Base-by-base conservation (phyloP, 805 yeast genomes). In the Teunomyces pallodes region DNA sequence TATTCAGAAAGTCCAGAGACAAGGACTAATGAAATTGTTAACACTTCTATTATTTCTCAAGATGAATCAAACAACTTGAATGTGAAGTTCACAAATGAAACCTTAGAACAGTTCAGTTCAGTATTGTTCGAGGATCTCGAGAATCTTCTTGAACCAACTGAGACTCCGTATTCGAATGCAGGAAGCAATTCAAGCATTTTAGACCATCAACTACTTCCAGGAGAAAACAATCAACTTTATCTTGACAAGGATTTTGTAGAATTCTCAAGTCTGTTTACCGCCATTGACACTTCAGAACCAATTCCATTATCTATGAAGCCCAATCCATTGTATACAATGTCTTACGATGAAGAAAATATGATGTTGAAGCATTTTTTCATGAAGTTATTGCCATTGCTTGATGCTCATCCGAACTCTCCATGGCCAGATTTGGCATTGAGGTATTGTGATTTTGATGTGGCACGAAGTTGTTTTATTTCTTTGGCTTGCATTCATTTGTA, bases 401-500 rank as follows among this genome's bases (percentile, higher is more conserved):
- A 81, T 62, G 82, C 83, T 0, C 84, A 81, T 56, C 85, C 84
- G 0, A 76, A 77, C 36, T 69, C 82, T 1, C 84, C 84, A 3
- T 79, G 84, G 84, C 85, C 85, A 0, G 80, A 79, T 49, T 59
- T 81, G 48, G 82, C 83, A 38, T 64, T 81, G 50, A 73, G 75
- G 45, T 80, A 80, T 55, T 80, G 84, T 54, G 82, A 80, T 54
- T 73, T 77, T 52, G 81, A 80, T 53, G 72, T 81, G 41, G 84
- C 84, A 0, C 67, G 81, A 46, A 76, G 82, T 51, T 81, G 85
- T 51, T 80, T 81, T 53, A 72, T 81, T 16, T 79, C 83, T 2
- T 58, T 81, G 13, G 76, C 82, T 9, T 80, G 83, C 42, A 79
- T 80, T 32, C 84, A 81, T 57, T 62, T 81, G n/a, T 80, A 78